Percentiles rank a stretch among this genome's conserved stretches.
Conservation (phyloP, 73 alveolate species). For the Halteria grandinella region DNA sequence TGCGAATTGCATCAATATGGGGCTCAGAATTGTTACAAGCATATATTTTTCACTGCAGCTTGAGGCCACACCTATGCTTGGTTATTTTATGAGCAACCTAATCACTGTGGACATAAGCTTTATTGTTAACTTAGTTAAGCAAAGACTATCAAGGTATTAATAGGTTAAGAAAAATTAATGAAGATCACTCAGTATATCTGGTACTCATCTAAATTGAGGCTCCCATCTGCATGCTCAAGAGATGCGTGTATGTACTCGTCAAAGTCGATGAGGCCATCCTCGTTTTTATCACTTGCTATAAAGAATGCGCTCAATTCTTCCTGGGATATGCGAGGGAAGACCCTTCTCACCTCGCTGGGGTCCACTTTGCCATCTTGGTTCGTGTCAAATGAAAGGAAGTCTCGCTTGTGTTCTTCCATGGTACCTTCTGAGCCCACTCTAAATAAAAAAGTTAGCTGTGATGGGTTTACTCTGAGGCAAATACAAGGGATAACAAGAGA, state of each 20-base stretch:
- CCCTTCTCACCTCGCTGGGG: constrained; percentile 28
- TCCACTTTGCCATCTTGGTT: constrained; percentile 28
- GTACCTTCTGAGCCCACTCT: too few species aligned
- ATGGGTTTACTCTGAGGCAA: too few species aligned
- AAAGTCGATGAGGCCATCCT: constrained; percentile 36
- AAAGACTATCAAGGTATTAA: not conserved
- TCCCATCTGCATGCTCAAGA: not conserved
- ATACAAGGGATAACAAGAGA: too few species aligned
- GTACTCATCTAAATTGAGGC: not conserved
- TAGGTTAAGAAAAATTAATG: not conserved
- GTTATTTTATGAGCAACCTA: too few species aligned
- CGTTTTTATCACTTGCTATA: constrained; percentile 48
- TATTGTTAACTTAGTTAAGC: too few species aligned
- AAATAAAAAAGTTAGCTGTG: too few species aligned
- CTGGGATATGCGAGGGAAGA: not conserved
- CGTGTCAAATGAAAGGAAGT: constrained; percentile 16
- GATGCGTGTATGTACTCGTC: constrained; percentile 50
- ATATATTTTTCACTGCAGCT: not conserved
- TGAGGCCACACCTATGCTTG: too few species aligned
- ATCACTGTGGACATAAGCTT: too few species aligned
- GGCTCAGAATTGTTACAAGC: constrained; percentile 13
- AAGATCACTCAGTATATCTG: not conserved
- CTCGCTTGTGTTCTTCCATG: constrained; percentile 18
- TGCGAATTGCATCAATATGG: constrained; percentile 46
- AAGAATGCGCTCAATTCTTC: constrained; percentile 33